Evolutionary conservation across 2,329 filamentous ascomycete species (phyloP).

Genomic region (Aspergillus persii): DNA sequence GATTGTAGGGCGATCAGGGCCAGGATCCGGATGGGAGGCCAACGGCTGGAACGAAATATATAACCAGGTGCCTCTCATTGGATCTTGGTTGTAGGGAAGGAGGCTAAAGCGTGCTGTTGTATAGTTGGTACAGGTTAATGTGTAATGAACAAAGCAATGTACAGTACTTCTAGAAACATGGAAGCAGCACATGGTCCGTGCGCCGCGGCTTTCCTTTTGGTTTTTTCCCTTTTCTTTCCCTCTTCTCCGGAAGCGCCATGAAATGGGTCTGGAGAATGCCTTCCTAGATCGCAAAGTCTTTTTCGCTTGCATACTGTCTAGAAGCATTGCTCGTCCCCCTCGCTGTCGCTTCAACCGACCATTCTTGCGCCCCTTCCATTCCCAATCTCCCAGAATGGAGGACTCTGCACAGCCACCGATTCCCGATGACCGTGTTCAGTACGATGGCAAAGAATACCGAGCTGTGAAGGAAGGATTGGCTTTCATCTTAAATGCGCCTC

Average conservation of each 20-base stretch:
- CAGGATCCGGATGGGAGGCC: constrained; percentile 73
- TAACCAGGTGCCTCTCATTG: constrained; percentile 57
- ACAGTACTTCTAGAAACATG: no score
- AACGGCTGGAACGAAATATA: constrained; percentile 76
- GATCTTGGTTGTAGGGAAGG: constrained; percentile 47
- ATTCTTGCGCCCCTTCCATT: constrained; percentile 2
- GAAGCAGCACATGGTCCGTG: not conserved
- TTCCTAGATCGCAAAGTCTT: not conserved
- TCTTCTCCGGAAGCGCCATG: not conserved
- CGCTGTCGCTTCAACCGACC: constrained; percentile 1
- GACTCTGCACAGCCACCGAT: constrained; percentile 11
- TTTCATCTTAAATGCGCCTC: constrained; percentile 62
- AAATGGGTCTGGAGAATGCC: not conserved
- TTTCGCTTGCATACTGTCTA: not conserved
- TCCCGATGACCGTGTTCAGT: constrained; percentile 30
- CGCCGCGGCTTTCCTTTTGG: not conserved
- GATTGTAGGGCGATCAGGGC: constrained; percentile 70
- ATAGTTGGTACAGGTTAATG: not conserved
- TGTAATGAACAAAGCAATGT: no score
- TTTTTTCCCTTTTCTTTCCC: not conserved
- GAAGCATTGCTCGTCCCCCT: not conserved
- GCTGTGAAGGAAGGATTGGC: constrained; percentile 67
- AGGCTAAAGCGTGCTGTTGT: not conserved
- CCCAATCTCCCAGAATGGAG: constrained; percentile 18
- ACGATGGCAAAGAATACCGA: constrained; percentile 55